Conservation (phyloP, 2,329 filamentous ascomycete genomes). For the Trichoderma harzianum region DNA sequence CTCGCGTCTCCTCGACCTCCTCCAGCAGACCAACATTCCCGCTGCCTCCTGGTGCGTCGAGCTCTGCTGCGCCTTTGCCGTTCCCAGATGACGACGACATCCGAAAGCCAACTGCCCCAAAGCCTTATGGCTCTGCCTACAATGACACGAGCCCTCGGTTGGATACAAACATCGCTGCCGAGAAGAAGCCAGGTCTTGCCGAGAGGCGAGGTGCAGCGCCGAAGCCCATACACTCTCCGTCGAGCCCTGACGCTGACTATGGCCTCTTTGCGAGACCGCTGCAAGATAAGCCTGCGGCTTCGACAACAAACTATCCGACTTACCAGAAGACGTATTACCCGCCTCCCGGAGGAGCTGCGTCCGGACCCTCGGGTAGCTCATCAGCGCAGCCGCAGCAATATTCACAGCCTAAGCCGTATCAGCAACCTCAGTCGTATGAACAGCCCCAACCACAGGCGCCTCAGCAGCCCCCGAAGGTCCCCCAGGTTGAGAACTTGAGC, state of each 20-base stretch:
- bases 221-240: conserved; percentile 78
- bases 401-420: conserved; percentile 16
- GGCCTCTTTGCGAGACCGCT: conserved; percentile 72
- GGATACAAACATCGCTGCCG: conserved; percentile 46
- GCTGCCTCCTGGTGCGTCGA: conserved; percentile 65
- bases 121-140: conserved; percentile 44
- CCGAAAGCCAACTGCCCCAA: conserved; percentile 43
- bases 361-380: conserved; percentile 34
- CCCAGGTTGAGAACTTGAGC: conserved; percentile 25
- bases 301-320: conserved; percentile 42
- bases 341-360: conserved; percentile 46
- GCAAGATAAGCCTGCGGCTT: conserved; percentile 37
- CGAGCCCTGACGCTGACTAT: conserved; percentile 71
- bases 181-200: conserved; percentile 65
- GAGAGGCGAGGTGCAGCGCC: conserved; percentile 80
- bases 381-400: conserved; percentile 8
- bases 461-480: conserved; percentile 21
- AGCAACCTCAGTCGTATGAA: neutral
- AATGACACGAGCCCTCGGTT: conserved; percentile 54
- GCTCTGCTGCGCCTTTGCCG: conserved; percentile 62
- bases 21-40: conserved; percentile 59
- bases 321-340: conserved; percentile 60
- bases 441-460: neutral
- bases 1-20: conserved; percentile 32
- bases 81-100: conserved; percentile 70